phyloP scores from a whole-genome alignment of 805 yeast genomes.

The Debaryomyces prosopidis region DNA sequence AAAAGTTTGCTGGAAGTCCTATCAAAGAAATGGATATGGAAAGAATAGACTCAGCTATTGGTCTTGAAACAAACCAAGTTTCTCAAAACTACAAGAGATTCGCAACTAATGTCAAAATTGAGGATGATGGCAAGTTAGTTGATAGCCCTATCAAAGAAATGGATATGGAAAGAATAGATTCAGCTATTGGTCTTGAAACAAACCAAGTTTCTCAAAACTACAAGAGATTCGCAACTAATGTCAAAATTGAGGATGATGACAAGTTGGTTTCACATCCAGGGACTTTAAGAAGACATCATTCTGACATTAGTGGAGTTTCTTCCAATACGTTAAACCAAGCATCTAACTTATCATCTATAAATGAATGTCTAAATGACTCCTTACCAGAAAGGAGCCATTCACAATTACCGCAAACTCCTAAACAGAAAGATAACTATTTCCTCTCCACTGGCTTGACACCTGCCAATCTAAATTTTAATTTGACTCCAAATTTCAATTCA shows the following conservation, averaged over 20 bases:
- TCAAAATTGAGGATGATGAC: background rate
- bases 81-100: background rate
- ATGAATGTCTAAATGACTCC: slow-evolving; percentile 6
- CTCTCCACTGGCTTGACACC: slow-evolving; percentile 32
- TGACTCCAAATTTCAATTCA: slow-evolving; percentile 42
- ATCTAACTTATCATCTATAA: slow-evolving; percentile 11
- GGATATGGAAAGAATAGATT: slow-evolving; percentile 8
- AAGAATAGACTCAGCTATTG: slow-evolving; percentile 23
- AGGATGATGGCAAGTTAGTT: background rate
- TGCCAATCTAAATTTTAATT: slow-evolving; percentile 24
- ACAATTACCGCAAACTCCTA: slow-evolving; percentile 36
- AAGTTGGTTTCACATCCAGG: slow-evolving; percentile 6
- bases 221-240: background rate
- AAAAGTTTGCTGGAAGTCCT: background rate
- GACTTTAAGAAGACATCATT: slow-evolving; percentile 23
- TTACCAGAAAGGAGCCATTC: slow-evolving; percentile 2
- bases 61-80: slow-evolving; percentile 19
- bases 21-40: background rate
- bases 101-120: background rate
- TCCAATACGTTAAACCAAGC: slow-evolving; percentile 5
- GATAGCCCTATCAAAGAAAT: background rate
- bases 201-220: background rate
- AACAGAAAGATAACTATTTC: slow-evolving; percentile 25
- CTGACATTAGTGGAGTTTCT: slow-evolving; percentile 18
- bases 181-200: slow-evolving; percentile 29